Evolutionary conservation across 1,284 basidiomycete genomes (phyloP), one percentile per base, ranked within the genome.

Genomic region (Pholiota adiposa): DNA sequence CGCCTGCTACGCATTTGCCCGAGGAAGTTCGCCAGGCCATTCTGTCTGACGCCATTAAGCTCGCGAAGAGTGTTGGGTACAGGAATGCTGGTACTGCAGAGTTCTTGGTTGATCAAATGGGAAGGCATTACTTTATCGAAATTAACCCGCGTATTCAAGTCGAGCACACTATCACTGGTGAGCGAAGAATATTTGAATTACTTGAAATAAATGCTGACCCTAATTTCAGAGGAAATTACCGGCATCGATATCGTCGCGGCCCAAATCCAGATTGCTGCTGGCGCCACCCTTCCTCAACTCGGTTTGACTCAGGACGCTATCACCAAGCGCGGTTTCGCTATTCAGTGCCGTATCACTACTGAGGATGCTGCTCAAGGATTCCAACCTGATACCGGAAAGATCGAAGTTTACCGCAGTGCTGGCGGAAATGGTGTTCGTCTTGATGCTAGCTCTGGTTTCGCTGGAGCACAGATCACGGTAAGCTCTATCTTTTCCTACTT

Each of bases 311-410:
- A 99, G 77, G 94, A 98, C 52, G 93, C 94, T 54, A 95, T 99
- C 75, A 92, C 90, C 66, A 95, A 95, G 78, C 92, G 97, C 62
- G 97, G 97, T 40, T 98, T 94, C 72, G 97, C 97, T 11, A 99
- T 99, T 66, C 97, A 99, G 75, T 98, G 95, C 76, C 96, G 97
- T 82, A 88, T 99, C 76, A 99, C 97, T 44, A 99, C 97, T n/a
- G 97, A 99, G 78, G 97, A 99, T 76, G 88, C 97, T 8, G 86
- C 92, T 23, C 75, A 85, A 57, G 84, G 82, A 73, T 99, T 99
- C 92, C 95, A 98, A 77, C 97, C 97, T 34, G 97, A 99, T 76
- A 98, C 95, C 2, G 97, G 97, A 65, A 98, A 98, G 78, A 99
- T 99, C 68, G 97, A 99, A 73, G 97, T 99, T 34, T 99, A 99